Evolutionary conservation across 2,329 filamentous ascomycete genomes (phyloP).

Genomic region (Kalmusia sp.): DNA sequence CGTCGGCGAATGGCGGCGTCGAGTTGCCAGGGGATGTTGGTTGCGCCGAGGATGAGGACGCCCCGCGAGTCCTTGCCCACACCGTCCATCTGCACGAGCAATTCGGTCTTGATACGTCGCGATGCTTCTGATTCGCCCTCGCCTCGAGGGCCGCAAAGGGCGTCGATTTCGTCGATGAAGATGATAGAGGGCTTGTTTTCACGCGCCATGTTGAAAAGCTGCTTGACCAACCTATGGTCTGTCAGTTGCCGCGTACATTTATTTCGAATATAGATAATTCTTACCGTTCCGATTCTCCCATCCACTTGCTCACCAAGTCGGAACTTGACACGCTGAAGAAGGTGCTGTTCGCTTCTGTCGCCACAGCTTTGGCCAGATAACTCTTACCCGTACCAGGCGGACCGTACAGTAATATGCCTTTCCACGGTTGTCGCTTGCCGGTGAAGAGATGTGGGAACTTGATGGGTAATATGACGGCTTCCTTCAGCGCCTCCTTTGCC

Average conservation of each 20-base stretch:
- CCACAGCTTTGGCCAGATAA: conserved; percentile 96
- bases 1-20: conserved; percentile 94
- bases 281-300: conserved; percentile 98
- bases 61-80: conserved; percentile 95
- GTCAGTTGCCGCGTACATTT: conserved; percentile 12
- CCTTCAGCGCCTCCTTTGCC: conserved; percentile 96
- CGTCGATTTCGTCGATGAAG: conserved; percentile 98
- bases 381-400: conserved; percentile 97
- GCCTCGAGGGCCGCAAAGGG: conserved; percentile 87
- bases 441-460: conserved; percentile 97
- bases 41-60: conserved; percentile 92
- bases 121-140: conserved; percentile 99
- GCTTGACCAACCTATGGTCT: conserved; percentile 79
- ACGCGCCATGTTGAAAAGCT: conserved; percentile 95
- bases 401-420: conserved; percentile 94
- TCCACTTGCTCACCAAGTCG: conserved; percentile 98
- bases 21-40: conserved; percentile 98
- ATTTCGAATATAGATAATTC: conserved; percentile 22
- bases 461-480: conserved; percentile 96
- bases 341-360: conserved; percentile 97
- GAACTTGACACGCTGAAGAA: conserved; percentile 99
- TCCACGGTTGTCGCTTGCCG: conserved; percentile 97
- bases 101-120: conserved; percentile 96
- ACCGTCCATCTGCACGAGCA: conserved; percentile 99
- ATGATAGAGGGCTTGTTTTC: conserved; percentile 99